Percentiles rank a stretch among this genome's conserved stretches.
phyloP scores from a whole-genome alignment of 2,329 filamentous ascomycete species.

The Fusarium sp. region DNA sequence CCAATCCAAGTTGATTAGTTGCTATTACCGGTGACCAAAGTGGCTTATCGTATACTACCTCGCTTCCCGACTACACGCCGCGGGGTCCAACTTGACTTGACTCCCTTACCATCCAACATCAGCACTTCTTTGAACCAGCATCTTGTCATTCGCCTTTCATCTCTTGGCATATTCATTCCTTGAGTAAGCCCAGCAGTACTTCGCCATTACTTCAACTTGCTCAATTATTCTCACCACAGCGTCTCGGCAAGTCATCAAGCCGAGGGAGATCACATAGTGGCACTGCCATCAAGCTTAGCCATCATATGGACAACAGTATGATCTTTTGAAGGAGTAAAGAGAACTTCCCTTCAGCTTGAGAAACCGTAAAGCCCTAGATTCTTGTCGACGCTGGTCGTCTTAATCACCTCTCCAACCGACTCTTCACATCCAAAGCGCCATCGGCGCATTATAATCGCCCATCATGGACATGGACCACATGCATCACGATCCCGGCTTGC shows the following conservation, averaged over 20 bases:
- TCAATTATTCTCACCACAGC: constrained; percentile 34
- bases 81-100: constrained; percentile 10
- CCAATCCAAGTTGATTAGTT: constrained; percentile 7
- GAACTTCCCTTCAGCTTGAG: not conserved
- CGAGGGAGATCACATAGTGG: not conserved
- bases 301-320: not conserved
- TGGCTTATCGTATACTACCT: constrained; percentile 15
- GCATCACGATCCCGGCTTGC: constrained; percentile 52
- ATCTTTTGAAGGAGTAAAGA: not conserved
- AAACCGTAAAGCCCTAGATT: not conserved
- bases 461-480: constrained; percentile 54
- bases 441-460: constrained; percentile 17
- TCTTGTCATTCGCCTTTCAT: not conserved
- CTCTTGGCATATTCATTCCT: not conserved
- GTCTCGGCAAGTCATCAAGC: not conserved
- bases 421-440: not conserved
- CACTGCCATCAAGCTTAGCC: not conserved
- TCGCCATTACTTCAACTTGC: constrained; percentile 29
- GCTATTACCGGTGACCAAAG: not conserved
- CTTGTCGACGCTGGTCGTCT: constrained; percentile 26
- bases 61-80: not conserved
- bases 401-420: not conserved
- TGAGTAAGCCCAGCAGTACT: not conserved
- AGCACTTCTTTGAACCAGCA: not conserved
- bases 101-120: constrained; percentile 22